Evolutionary conservation across 148 eudicot genomes (phyloP), one percentile per base, ranked within the genome.

Genomic region (Camellia japonica): DNA sequence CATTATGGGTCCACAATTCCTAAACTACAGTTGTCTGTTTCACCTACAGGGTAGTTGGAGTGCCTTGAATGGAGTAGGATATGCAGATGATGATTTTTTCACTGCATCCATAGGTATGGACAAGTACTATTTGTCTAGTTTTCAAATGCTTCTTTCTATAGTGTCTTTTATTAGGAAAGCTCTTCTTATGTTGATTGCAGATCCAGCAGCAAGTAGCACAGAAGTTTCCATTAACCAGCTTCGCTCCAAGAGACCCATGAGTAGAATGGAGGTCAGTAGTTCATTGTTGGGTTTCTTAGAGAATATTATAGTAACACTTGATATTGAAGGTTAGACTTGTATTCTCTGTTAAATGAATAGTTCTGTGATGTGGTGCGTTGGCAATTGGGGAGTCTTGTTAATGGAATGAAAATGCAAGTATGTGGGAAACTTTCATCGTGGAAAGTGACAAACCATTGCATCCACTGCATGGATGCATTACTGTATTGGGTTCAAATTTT

Each of bases 241-340:
- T 80, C 94, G 97, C 65, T 85, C 95, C 18, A 92, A 81, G 88
- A 92, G 98, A 73, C 95, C 89, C 43, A 93, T 93, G 93, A 92
- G 99, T 84, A 82, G 90, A 73, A 92, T 84, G 78, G 99, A 92
- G 92, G 99, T 96, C 79, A 88, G 90, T 80, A 38, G 71, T 79
- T 77, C 51, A 51, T 73, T 74, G 51, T 51, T 38, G 38, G 56
- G 9, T 75, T 20, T 44, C 66, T 44, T 20, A 47, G 11, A 12
- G 5, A 64, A 14, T 7, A 12, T 56, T 58, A 18, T 38, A 46
- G 56, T 61, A 15, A 49, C 5, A 7, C 52, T 46, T 61, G 54
- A 20, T 51, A 52, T 19, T 41, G n/a, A 80, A 43, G 51, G 30
- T 46, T 30, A 15, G 43, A 59, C 46, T 3, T 10, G 46, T 52